phyloP scores from a whole-genome alignment of 2,329 filamentous ascomycete species.

The Trichophaea hybrida region DNA sequence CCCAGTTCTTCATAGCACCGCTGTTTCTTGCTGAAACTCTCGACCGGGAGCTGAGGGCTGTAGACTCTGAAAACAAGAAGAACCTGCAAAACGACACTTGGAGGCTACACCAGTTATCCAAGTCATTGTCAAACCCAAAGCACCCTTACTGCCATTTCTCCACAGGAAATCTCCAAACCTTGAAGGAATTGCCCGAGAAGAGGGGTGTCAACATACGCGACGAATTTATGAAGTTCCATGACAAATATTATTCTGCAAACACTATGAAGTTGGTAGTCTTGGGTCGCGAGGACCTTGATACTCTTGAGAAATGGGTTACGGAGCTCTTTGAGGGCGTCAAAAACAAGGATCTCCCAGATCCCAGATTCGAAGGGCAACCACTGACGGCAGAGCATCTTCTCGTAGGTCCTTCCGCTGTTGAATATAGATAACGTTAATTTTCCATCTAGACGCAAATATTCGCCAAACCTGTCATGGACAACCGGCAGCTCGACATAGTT shows the following conservation, averaged over 20 bases:
- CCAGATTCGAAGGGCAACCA: slow-evolving; percentile 36
- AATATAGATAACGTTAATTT: background rate
- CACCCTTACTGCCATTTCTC: slow-evolving; percentile 88
- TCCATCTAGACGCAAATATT: slow-evolving; percentile 50
- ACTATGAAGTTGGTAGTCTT: slow-evolving; percentile 83
- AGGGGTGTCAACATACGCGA: slow-evolving; percentile 71
- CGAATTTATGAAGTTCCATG: slow-evolving; percentile 86
- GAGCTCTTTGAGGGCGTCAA: slow-evolving; percentile 69
- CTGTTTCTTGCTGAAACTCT: slow-evolving; percentile 73
- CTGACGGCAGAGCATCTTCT: slow-evolving; percentile 45
- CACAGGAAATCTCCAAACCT: slow-evolving; percentile 72
- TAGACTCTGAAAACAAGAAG: slow-evolving; percentile 96
- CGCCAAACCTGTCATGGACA: slow-evolving; percentile 84
- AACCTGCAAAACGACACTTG: slow-evolving; percentile 83
- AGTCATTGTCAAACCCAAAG: slow-evolving; percentile 70
- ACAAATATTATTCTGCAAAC: slow-evolving; percentile 81
- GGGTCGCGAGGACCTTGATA: slow-evolving; percentile 66
- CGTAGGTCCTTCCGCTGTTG: slow-evolving; percentile 13
- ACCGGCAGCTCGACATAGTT: slow-evolving; percentile 59
- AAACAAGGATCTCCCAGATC: slow-evolving; percentile 58
- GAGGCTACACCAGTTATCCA: slow-evolving; percentile 76
- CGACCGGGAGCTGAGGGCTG: slow-evolving; percentile 73
- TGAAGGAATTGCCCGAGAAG: slow-evolving; percentile 68
- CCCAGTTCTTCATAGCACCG: slow-evolving; percentile 83
- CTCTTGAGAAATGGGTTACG: slow-evolving; percentile 67